Conservation (phyloP, 495 filamentous ascomycete genomes). For the Penicillium cataractarum region DNA sequence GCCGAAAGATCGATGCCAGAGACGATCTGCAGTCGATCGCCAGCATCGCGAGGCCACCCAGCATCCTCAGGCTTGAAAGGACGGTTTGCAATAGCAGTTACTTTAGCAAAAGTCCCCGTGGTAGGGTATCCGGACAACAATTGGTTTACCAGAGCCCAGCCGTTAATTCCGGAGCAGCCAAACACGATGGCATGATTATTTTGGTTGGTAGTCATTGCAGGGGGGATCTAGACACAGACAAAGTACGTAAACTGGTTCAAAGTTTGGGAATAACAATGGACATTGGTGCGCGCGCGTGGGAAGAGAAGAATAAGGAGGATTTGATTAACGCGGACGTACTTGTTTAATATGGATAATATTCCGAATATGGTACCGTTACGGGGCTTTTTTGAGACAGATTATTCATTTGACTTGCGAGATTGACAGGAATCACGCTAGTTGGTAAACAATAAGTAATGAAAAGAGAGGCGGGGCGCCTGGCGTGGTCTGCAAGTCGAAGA, state of each 20-base stretch:
- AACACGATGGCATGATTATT: conserved; percentile 25
- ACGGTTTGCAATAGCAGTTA: conserved; percentile 51
- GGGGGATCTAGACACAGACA: neutral
- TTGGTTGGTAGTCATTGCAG: neutral
- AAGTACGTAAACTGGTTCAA: neutral
- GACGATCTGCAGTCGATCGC: conserved; percentile 43
- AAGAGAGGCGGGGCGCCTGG: too few species aligned
- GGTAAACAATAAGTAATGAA: neutral
- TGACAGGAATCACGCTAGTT: neutral
- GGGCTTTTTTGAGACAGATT: neutral
- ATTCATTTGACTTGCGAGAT: neutral
- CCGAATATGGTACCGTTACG: neutral
- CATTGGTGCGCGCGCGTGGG: neutral
- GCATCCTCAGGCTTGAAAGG: conserved; percentile 40
- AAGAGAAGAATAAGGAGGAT: neutral
- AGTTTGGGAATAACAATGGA: neutral
- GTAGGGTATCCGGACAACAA: conserved; percentile 46
- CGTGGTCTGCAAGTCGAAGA: neutral
- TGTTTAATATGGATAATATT: neutral
- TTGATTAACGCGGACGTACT: neutral
- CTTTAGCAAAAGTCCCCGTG: conserved; percentile 38
- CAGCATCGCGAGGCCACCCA: conserved; percentile 41
- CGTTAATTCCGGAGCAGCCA: conserved; percentile 43
- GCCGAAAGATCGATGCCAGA: conserved; percentile 46
- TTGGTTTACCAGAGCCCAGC: conserved; percentile 51